These are phyloP conservation scores for Firmiana major DNA, from an alignment of 345 rosid species.

Conservation along the genomic window DNA sequence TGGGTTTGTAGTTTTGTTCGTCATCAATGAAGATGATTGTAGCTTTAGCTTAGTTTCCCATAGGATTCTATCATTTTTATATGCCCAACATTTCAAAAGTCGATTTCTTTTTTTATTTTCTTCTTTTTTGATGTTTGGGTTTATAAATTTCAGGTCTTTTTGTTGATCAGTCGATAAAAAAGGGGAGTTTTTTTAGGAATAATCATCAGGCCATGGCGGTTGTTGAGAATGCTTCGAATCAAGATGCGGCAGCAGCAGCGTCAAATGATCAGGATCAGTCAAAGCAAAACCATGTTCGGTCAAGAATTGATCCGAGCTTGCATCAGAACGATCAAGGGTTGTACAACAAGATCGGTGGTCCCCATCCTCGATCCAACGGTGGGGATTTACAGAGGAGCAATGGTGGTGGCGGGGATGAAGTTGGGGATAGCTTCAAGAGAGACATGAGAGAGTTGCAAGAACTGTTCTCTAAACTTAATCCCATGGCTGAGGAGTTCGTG, in stretches of 20 bases:
- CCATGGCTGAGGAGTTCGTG: slow-evolving; percentile 90
- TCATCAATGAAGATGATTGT: slow-evolving; percentile 23
- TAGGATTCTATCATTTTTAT: background rate
- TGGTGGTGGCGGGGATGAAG: slow-evolving; percentile 13
- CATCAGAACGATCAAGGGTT: slow-evolving; percentile 29
- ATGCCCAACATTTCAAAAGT: background rate
- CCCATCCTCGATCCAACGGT: slow-evolving; percentile 37
- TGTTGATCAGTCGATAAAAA: slow-evolving; percentile 17
- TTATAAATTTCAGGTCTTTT: background rate
- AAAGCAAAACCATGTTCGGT: slow-evolving; percentile 33
- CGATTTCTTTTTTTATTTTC: background rate
- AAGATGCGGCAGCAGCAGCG: slow-evolving; percentile 28
- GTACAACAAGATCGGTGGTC: slow-evolving; percentile 35
- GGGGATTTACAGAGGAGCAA: slow-evolving; percentile 22
- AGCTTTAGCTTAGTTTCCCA: slow-evolving; percentile 10
- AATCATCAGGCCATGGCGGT: slow-evolving; percentile 48
- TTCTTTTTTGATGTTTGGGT: background rate
- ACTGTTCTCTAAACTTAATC: slow-evolving; percentile 86
- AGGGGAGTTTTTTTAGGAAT: background rate
- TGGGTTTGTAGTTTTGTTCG: slow-evolving; percentile 17
- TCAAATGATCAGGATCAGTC: slow-evolving; percentile 46
- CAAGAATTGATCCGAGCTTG: slow-evolving; percentile 30
- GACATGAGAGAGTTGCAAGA: slow-evolving; percentile 80
- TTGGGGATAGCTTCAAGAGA: slow-evolving; percentile 45
- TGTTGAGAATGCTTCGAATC: slow-evolving; percentile 39